These are phyloP conservation scores for Pestalotiopsis sp. DNA, from an alignment of 2,329 filamentous ascomycete species.

Conservation along the genomic window DNA sequence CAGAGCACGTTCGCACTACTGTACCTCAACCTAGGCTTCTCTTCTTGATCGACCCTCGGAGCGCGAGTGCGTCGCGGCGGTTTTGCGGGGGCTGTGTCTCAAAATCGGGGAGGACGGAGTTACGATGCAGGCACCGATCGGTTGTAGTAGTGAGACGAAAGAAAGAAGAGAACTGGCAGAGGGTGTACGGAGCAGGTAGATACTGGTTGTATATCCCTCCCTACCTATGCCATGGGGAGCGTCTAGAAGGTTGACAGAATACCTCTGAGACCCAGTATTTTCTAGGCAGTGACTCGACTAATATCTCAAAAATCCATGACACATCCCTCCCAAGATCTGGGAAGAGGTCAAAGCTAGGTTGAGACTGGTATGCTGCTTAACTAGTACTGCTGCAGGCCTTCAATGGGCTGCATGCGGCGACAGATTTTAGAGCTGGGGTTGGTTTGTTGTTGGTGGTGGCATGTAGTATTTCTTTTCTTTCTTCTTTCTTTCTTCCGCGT, in stretches of 20 bases:
- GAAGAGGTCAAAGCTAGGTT: not conserved
- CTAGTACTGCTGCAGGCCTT: not conserved
- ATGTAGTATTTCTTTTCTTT: not conserved
- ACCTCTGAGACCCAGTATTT: not conserved
- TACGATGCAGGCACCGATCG: not conserved
- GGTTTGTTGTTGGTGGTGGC: not conserved
- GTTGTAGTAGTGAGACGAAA: not conserved
- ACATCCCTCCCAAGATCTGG: constrained; percentile 6
- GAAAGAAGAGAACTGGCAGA: not conserved
- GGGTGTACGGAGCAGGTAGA: not conserved
- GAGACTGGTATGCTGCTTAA: not conserved
- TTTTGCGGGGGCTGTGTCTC: not conserved
- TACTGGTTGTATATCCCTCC: not conserved
- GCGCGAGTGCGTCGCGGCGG: not conserved
- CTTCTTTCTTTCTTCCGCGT: not conserved
- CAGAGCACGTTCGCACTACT: constrained; percentile 7
- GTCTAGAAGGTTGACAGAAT: not conserved
- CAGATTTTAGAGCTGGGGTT: not conserved
- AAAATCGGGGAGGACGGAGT: not conserved
- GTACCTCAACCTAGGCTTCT: not conserved
- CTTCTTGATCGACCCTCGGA: not conserved
- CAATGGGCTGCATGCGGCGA: constrained; percentile 5
- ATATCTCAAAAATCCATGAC: not conserved
- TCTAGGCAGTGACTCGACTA: constrained; percentile 5
- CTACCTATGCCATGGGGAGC: not conserved